Conservation (phyloP, 1,284 basidiomycete species). For the Xerocomus minutiporus region DNA sequence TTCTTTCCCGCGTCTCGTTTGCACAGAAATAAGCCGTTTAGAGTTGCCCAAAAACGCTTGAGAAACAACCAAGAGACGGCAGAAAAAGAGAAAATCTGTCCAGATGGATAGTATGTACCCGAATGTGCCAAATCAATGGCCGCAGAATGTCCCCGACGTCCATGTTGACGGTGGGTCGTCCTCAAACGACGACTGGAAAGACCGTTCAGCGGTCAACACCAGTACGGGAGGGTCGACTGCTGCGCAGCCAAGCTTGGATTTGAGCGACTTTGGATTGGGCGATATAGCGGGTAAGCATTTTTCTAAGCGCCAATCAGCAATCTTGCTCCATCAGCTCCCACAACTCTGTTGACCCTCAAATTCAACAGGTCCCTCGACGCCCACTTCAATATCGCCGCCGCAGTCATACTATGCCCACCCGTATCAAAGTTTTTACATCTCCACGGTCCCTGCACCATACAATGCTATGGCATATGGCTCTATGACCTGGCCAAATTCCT, state of each 20-base stretch:
- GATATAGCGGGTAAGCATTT: slow-evolving; percentile 36
- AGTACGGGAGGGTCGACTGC: slow-evolving; percentile 29
- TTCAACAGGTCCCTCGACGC: slow-evolving; percentile 29
- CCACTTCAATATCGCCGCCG: slow-evolving; percentile 39
- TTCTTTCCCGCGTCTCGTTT: slow-evolving; percentile 39
- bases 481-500: slow-evolving; percentile 42
- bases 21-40: slow-evolving; percentile 52
- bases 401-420: slow-evolving; percentile 37
- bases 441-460: slow-evolving; percentile 45
- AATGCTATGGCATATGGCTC: slow-evolving; percentile 49
- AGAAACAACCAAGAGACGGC: slow-evolving; percentile 39
- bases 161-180: slow-evolving; percentile 36
- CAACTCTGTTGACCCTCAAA: slow-evolving; percentile 17
- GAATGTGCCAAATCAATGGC: slow-evolving; percentile 52
- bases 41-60: slow-evolving; percentile 47
- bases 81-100: slow-evolving; percentile 42
- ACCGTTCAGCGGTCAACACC: slow-evolving; percentile 29
- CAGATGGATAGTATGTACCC: slow-evolving; percentile 49
- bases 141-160: slow-evolving; percentile 41
- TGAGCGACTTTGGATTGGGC: slow-evolving; percentile 42
- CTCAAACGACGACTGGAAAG: slow-evolving; percentile 47
- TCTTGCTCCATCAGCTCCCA: neutral
- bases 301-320: slow-evolving; percentile 27
- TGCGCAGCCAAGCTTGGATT: slow-evolving; percentile 36
- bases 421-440: slow-evolving; percentile 39